Percentiles rank a stretch among this genome's conserved stretches.
phyloP scores from a whole-genome alignment of 2,329 filamentous ascomycete species.

The Fusarium tanahbumbuense region DNA sequence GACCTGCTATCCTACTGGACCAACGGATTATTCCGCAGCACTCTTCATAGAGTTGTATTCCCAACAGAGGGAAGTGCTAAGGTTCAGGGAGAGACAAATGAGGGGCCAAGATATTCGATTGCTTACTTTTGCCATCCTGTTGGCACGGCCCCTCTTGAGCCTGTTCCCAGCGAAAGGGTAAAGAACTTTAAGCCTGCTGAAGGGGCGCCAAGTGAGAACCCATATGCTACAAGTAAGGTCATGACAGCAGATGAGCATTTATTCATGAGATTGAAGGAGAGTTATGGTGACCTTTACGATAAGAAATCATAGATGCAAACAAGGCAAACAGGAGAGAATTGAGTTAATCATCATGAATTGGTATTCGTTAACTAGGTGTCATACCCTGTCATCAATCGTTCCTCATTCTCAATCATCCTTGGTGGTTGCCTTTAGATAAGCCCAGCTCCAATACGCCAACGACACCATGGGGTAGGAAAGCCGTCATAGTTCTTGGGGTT shows the following conservation, averaged over 20 bases:
- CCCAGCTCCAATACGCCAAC: constrained; percentile 58
- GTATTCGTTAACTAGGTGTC: neutral
- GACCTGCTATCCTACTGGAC: constrained; percentile 87
- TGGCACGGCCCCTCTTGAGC: constrained; percentile 61
- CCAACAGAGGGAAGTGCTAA: constrained; percentile 45
- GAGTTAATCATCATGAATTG: neutral
- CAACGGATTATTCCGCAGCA: constrained; percentile 84
- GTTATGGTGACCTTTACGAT: constrained; percentile 67
- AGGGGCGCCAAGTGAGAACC: constrained; percentile 54
- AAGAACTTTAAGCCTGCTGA: constrained; percentile 53
- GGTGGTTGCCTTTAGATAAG: constrained; percentile 49
- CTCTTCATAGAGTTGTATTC: constrained; percentile 90
- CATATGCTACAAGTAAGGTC: constrained; percentile 64
- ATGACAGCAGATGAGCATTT: constrained; percentile 74
- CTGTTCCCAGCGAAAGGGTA: constrained; percentile 71
- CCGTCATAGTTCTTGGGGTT: constrained; percentile 50
- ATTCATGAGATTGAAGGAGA: constrained; percentile 69
- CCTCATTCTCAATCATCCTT: neutral
- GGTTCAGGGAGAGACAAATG: constrained; percentile 59
- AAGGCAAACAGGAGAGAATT: neutral
- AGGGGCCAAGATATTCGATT: constrained; percentile 71
- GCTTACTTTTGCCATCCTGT: constrained; percentile 77
- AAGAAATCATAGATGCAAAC: constrained; percentile 47
- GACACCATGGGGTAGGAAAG: constrained; percentile 56
- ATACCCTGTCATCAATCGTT: neutral